phyloP scores from a whole-genome alignment of 495 filamentous ascomycete genomes.

The Xylaria grammica region DNA sequence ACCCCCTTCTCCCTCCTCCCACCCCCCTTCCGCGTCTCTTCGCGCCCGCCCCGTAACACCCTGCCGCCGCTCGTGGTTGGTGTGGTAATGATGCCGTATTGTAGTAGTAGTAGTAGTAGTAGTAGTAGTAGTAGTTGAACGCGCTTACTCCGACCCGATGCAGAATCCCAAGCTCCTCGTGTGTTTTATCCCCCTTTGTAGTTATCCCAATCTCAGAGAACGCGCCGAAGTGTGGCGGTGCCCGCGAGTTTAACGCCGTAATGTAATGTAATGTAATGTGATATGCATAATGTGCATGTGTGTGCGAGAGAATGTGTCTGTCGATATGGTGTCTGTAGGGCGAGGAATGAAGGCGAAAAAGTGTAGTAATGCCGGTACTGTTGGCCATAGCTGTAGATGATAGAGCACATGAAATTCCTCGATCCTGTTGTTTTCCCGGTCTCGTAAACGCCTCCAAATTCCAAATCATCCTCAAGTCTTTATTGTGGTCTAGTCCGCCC shows the following conservation, averaged over 20 bases:
- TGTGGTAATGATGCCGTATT: conserved; percentile 5
- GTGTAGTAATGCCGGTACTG: conserved; percentile 4
- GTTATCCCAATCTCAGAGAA: conserved; percentile 15
- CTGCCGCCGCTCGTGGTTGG: too few species aligned
- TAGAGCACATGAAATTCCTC: background rate
- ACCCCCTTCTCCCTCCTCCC: background rate
- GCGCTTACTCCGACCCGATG: conserved; percentile 20
- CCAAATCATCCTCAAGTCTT: conserved; percentile 13
- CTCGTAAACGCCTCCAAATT: conserved; percentile 17
- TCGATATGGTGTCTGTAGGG: background rate
- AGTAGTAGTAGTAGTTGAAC: conserved; percentile 10
- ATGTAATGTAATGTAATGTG: too few species aligned
- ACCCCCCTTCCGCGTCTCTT: background rate
- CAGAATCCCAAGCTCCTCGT: conserved; percentile 17
- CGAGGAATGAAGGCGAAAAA: background rate
- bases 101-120: background rate
- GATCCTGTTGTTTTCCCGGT: conserved; percentile 1
- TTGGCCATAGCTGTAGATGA: background rate
- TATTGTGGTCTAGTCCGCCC: conserved; percentile 12
- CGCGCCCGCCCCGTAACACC: too few species aligned
- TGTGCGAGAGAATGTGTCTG: conserved; percentile 4
- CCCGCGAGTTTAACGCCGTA: conserved; percentile 7
- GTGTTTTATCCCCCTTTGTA: background rate
- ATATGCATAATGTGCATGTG: background rate
- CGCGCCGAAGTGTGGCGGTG: conserved; percentile 3